Conservation (phyloP, 805 yeast genomes). For the Candida sphagnicola region DNA sequence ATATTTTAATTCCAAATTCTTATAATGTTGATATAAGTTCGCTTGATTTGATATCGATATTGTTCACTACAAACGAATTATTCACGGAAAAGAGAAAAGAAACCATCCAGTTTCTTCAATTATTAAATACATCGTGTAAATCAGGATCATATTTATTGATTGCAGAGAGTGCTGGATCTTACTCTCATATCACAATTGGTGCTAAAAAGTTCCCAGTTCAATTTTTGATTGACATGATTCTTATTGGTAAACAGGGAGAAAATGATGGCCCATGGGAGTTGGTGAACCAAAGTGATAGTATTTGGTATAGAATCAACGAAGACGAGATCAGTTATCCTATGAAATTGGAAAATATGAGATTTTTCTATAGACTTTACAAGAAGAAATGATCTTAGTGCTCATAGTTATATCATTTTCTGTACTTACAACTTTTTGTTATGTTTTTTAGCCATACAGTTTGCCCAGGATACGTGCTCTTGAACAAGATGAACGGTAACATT, state of each 20-base stretch:
- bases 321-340: conserved; percentile 52
- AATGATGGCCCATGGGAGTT: conserved; percentile 60
- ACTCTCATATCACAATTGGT: conserved; percentile 75
- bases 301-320: conserved; percentile 68
- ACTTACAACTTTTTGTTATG: no score
- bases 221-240: conserved; percentile 68
- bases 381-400: conserved; percentile 31
- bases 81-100: conserved; percentile 64
- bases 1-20: conserved; percentile 21
- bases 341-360: conserved; percentile 84
- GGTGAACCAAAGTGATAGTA: conserved; percentile 63
- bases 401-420: no score
- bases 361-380: conserved; percentile 71
- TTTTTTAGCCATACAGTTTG: no score
- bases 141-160: conserved; percentile 60
- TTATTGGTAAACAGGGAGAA: conserved; percentile 47
- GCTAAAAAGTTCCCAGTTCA: conserved; percentile 77
- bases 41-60: conserved; percentile 57
- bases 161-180: conserved; percentile 88
- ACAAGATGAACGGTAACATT: no score
- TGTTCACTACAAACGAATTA: conserved; percentile 86
- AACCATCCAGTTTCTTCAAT: conserved; percentile 57
- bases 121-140: conserved; percentile 47
- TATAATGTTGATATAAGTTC: conserved; percentile 6
- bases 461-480: no score